Evolutionary conservation across 2,329 filamentous ascomycete species (phyloP), one percentile per base, ranked within the genome.

Genomic region (Dryadomyces quercivorus): DNA sequence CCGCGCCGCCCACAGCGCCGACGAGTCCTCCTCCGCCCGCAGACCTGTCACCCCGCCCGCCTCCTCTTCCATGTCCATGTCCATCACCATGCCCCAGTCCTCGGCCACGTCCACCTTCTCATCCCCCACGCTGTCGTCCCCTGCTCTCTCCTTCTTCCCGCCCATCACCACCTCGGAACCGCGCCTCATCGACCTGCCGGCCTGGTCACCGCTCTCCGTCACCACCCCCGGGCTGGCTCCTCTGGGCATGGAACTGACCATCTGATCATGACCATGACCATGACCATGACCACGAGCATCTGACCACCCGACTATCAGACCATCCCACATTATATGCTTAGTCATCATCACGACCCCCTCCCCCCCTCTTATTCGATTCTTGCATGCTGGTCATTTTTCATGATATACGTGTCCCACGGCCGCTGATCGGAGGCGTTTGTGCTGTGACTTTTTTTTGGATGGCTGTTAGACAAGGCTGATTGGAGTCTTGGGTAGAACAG

Each of bases 361-460:
- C 9, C 36, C 26, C 26, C 26, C 26, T 5, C 26, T 31, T 8
- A 4, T 31, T 31, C 26, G 31, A 16, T 46, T 20, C 10, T 31
- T 38, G 13, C 45, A 34, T 34, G 7, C 31, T 36, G 31, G 18
- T 26, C 31, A 9, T 31, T 4, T 9, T 21, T 51, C 22, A 51
- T 40, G 43, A 46, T 47, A 13, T 16, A 40, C 43, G 40, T n/a
- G 18, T 46, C 36, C 10, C 43, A 12, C 70, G 60, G 26, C 26
- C 26, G 31, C 73, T 70, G 34, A 58, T 57, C 2, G 72, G 71
- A 38, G 73, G 59, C 49, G 67, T 62, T 15, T 60, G 64, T 53
- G 67, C 62, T 6, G 65, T 58, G 6, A 61, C 58, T 20, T 72
- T 66, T 22, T 13, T 21, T 50, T 40, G n/a, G 38, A 6, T 40